phyloP scores from a whole-genome alignment of 306 rosid genomes.

The Castanospermum australe region DNA sequence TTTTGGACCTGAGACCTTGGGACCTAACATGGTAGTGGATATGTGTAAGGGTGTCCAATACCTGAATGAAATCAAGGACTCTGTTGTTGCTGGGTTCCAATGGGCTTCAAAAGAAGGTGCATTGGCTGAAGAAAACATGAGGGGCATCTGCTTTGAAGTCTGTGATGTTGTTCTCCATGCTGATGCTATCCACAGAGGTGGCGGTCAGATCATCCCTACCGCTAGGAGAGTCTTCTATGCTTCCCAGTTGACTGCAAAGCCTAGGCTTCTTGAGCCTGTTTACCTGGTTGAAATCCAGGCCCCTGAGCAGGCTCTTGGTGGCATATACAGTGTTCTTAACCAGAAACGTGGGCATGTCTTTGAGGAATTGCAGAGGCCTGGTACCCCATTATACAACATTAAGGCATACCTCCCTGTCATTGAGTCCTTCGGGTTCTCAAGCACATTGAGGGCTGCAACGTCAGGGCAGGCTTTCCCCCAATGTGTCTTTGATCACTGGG shows the following conservation, averaged over 20 bases:
- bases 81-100: constrained; percentile 69
- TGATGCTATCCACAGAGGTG: constrained; percentile 70
- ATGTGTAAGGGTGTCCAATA: constrained; percentile 73
- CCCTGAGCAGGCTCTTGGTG: constrained; percentile 65
- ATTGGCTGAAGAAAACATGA: constrained; percentile 64
- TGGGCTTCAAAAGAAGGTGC: constrained; percentile 75
- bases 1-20: constrained; percentile 59
- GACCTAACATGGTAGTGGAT: constrained; percentile 65
- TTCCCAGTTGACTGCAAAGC: constrained; percentile 59
- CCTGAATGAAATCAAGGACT: constrained; percentile 66
- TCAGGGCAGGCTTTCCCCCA: constrained; percentile 77
- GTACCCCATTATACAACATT: constrained; percentile 61
- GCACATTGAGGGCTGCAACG: constrained; percentile 58
- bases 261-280: constrained; percentile 63
- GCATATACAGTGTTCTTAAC: constrained; percentile 66
- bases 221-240: constrained; percentile 66
- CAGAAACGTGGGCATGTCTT: constrained; percentile 70
- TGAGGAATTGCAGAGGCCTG: constrained; percentile 65
- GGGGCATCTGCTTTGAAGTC: constrained; percentile 61
- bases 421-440: constrained; percentile 54
- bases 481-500: constrained; percentile 74
- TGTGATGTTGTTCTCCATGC: constrained; percentile 68
- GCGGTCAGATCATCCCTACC: constrained; percentile 66
- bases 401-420: constrained; percentile 62
- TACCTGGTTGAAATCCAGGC: constrained; percentile 61